Evolutionary conservation across 805 yeast species (phyloP).

Genomic region (Kurtzmaniella fragi): DNA sequence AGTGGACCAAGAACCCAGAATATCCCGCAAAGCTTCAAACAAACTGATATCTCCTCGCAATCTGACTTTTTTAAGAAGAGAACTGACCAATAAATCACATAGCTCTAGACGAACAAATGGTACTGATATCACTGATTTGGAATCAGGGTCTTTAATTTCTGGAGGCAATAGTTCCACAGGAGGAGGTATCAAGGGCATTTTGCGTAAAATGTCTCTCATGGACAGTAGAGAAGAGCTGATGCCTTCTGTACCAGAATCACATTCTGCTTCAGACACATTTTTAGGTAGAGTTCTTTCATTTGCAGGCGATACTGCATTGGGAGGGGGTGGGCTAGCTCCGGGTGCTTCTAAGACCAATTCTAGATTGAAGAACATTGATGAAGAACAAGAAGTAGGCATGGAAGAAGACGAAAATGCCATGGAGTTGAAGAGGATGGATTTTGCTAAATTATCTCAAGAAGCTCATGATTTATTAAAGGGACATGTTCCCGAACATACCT

Average conservation of each 20-base stretch:
- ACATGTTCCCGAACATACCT: constrained; percentile 33
- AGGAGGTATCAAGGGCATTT: constrained; percentile 21
- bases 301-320: constrained; percentile 15
- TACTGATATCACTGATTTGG: constrained; percentile 20
- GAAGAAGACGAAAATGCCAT: constrained; percentile 28
- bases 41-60: too few species aligned
- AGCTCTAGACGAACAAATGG: constrained; percentile 6
- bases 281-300: constrained; percentile 31
- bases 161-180: constrained; percentile 6
- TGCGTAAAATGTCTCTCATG: constrained; percentile 31
- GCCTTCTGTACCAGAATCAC: constrained; percentile 7
- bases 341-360: constrained; percentile 24
- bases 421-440: constrained; percentile 41
- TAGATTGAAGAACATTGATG: constrained; percentile 15
- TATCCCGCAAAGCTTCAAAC: too few species aligned
- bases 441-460: constrained; percentile 41
- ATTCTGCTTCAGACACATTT: constrained; percentile 31
- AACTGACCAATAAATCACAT: background rate
- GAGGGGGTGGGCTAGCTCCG: constrained; percentile 41
- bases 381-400: constrained; percentile 30
- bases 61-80: too few species aligned
- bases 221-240: constrained; percentile 13
- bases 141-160: constrained; percentile 3
- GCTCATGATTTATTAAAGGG: constrained; percentile 51
- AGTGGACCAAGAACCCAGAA: too few species aligned